These are phyloP conservation scores for Ceratocystis alfenasii DNA, from an alignment of 2,329 filamentous ascomycete genomes.

Conservation along the genomic window DNA sequence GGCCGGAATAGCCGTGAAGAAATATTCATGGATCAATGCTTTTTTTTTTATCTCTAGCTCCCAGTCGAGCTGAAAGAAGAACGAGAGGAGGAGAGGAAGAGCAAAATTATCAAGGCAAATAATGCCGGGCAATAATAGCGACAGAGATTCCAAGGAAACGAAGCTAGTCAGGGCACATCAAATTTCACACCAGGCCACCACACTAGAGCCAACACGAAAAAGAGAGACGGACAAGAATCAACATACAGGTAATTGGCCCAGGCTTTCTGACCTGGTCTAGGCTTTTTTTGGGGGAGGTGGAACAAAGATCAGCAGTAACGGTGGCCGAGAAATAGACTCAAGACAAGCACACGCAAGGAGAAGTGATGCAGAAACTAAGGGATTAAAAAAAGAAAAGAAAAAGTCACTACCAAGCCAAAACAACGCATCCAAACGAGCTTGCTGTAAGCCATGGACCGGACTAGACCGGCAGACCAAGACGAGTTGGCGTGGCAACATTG, in stretches of 20 bases:
- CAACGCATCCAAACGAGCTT: background rate
- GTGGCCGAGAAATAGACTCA: background rate
- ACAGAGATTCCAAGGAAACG: background rate
- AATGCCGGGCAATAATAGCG: background rate
- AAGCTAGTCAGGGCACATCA: conserved; percentile 11
- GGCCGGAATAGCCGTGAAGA: conserved; percentile 8
- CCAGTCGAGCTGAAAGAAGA: background rate
- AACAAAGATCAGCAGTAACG: background rate
- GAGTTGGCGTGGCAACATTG: background rate
- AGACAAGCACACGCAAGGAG: background rate
- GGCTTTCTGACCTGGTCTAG: background rate
- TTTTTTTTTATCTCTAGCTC: too few relatives aligned
- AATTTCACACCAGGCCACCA: background rate
- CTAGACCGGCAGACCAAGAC: background rate
- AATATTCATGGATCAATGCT: background rate
- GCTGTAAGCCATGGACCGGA: background rate
- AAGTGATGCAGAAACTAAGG: background rate
- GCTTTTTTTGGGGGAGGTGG: background rate
- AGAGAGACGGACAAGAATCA: background rate
- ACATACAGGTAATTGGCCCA: background rate
- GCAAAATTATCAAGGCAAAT: background rate
- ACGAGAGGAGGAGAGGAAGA: background rate
- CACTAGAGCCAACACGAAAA: background rate
- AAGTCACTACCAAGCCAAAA: background rate
- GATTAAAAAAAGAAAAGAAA: background rate